phyloP scores from a whole-genome alignment of 2,329 filamentous ascomycete species.

The Phialocephala sp. region DNA sequence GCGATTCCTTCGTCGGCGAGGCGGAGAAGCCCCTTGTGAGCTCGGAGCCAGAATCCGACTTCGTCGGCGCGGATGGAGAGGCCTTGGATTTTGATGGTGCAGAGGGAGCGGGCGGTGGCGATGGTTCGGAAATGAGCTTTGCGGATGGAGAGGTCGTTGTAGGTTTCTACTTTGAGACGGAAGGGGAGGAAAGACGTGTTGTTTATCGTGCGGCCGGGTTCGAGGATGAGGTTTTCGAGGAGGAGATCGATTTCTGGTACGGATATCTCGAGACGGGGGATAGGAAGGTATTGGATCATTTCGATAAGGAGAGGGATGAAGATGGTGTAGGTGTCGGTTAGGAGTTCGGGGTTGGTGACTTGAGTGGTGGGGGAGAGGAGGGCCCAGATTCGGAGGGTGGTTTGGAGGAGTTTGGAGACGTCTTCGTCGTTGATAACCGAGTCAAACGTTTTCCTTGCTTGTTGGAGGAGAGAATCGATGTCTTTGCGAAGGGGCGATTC shows the following conservation, averaged over 20 bases:
- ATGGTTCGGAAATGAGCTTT: constrained; percentile 76
- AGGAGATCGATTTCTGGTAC: constrained; percentile 84
- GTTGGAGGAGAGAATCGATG: constrained; percentile 72
- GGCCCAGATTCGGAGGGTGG: constrained; percentile 68
- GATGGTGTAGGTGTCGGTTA: constrained; percentile 77
- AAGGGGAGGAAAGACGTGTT: constrained; percentile 89
- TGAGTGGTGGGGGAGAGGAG: constrained; percentile 71
- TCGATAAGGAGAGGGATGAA: constrained; percentile 81
- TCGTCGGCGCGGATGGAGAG: constrained; percentile 85
- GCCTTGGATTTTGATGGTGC: constrained; percentile 81
- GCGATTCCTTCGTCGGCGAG: constrained; percentile 85
- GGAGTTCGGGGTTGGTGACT: constrained; percentile 71
- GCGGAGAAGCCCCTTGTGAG: constrained; percentile 76
- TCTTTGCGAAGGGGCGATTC: constrained; percentile 75
- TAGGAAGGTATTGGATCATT: constrained; percentile 84
- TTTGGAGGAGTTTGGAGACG: constrained; percentile 70
- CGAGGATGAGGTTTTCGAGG: constrained; percentile 87
- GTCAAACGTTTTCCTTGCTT: constrained; percentile 69
- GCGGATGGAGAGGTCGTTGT: constrained; percentile 84
- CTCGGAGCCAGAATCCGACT: constrained; percentile 86
- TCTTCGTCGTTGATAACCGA: constrained; percentile 75
- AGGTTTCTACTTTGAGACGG: constrained; percentile 78
- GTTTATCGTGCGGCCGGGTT: constrained; percentile 85
- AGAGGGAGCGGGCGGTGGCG: constrained; percentile 67
- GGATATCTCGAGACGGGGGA: constrained; percentile 87